Evolutionary conservation across 768 basidiomycete species (phyloP), one percentile per base, ranked within the genome.

Genomic region (Tricholoma sp.): DNA sequence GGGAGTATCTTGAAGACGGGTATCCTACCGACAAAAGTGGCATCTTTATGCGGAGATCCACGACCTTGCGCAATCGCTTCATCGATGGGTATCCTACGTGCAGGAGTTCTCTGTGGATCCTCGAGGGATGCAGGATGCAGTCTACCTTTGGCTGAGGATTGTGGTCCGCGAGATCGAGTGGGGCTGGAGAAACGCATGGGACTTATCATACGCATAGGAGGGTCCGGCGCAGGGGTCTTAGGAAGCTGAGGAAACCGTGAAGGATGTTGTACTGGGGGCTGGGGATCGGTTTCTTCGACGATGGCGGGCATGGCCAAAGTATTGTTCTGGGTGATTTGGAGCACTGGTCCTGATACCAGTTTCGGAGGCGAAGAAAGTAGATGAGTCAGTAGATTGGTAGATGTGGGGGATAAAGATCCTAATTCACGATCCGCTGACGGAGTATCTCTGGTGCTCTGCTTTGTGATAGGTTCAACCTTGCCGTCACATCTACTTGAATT

Each of bases 341-440:
- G 21, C 16, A 4, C 35, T 27, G 10, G 24, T 16, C 41, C 32
- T 5, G 46, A 35, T 54, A 35, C 27, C 10, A 27, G 47, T 22
- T 34, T 51, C 24, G 57, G 60, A 5, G 71, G 59, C 4, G 70
- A 54, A 19, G 72, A 66, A 8, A 76, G 59, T 31, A 79, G 62
- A 55, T 72, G 72, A n/a, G 67, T 66, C 31, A 82, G 73, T 37
- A 78, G 61, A 53, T 66, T 67, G 37, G 71, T 71, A 43, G 88
- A 86, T 12, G 75, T 72, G 1, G 86, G 85, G n/a, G 86, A 86
- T 37, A 86, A 67, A 18, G 83, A 83, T 14, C 78, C 75, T 24
- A 84, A 67, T 66, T 79, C 79, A 57, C 79, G 73, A 46, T 69
- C 66, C 24, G 63, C 70, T 45, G 47, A 50, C 47, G 5, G 27